phyloP scores from a whole-genome alignment of 495 filamentous ascomycete genomes.

The Sabuloglossum arenarium region DNA sequence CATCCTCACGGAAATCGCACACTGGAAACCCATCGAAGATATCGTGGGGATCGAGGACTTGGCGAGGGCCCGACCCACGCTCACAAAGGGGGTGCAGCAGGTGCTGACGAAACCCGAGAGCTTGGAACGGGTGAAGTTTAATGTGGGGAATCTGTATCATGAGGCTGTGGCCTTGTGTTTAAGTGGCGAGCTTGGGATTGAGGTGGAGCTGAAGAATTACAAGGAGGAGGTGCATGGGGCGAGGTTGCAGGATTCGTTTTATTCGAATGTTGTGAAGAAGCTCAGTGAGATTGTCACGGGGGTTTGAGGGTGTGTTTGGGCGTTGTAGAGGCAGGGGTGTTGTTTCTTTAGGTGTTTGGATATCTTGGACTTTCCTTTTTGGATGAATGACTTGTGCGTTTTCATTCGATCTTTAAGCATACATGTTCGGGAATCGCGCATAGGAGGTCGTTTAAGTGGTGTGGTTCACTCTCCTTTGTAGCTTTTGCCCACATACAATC shows the following conservation, averaged over 20 bases:
- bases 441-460: too few species aligned
- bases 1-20: constrained; percentile 14
- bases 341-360: neutral
- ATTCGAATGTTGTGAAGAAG: constrained; percentile 17
- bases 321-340: neutral
- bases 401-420: too few species aligned
- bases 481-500: too few species aligned
- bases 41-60: constrained; percentile 19
- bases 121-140: constrained; percentile 10
- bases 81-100: constrained; percentile 7
- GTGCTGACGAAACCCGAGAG: constrained; percentile 8
- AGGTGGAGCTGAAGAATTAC: constrained; percentile 9
- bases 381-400: too few species aligned
- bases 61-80: constrained; percentile 8
- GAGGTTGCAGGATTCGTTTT: constrained; percentile 15
- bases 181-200: constrained; percentile 17
- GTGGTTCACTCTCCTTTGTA: too few species aligned
- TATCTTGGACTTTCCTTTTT: neutral
- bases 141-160: constrained; percentile 15
- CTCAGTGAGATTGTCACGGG: constrained; percentile 12
- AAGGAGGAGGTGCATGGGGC: constrained; percentile 12
- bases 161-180: constrained; percentile 16
- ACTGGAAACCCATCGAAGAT: constrained; percentile 11
- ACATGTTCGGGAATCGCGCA: too few species aligned
- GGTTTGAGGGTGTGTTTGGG: neutral